phyloP scores from a whole-genome alignment of 2,329 filamentous ascomycete genomes.

The Penicillium nordicum region DNA sequence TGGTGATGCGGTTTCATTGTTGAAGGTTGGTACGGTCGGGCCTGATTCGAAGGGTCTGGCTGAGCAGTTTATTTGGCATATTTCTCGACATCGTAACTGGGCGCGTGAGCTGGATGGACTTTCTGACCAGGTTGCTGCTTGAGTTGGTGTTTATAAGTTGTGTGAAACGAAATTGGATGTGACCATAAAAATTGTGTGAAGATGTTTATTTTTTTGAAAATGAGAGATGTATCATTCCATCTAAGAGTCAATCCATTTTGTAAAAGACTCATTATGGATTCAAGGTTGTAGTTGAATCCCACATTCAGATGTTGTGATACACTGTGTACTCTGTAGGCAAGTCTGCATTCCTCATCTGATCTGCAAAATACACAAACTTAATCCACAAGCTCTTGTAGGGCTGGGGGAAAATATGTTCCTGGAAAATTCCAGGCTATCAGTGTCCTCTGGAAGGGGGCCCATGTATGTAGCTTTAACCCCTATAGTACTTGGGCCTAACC shows the following conservation, averaged over 20 bases:
- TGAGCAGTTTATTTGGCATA: slow-evolving; percentile 65
- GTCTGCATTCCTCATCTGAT: slow-evolving; percentile 4
- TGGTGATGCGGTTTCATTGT: slow-evolving; percentile 19
- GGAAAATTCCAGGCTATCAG: background rate
- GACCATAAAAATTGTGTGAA: background rate
- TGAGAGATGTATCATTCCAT: background rate
- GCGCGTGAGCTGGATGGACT: slow-evolving; percentile 71
- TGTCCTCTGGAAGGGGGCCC: background rate
- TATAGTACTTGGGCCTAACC: background rate
- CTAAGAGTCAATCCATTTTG: background rate
- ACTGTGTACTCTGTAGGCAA: background rate
- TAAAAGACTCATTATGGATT: too few relatives aligned
- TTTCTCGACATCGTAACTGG: slow-evolving; percentile 71
- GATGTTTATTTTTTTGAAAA: background rate
- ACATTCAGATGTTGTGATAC: background rate
- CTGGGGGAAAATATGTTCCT: background rate
- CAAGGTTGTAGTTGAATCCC: background rate
- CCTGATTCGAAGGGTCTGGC: slow-evolving; percentile 66
- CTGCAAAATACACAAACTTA: background rate
- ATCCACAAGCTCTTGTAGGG: background rate
- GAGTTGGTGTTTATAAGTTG: slow-evolving; percentile 20
- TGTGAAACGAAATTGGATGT: background rate
- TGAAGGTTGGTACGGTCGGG: slow-evolving; percentile 51
- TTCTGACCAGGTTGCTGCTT: slow-evolving; percentile 65
- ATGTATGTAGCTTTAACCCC: background rate